Conservation (phyloP, 2,329 filamentous ascomycete species). For the Elsinoe batatas region DNA sequence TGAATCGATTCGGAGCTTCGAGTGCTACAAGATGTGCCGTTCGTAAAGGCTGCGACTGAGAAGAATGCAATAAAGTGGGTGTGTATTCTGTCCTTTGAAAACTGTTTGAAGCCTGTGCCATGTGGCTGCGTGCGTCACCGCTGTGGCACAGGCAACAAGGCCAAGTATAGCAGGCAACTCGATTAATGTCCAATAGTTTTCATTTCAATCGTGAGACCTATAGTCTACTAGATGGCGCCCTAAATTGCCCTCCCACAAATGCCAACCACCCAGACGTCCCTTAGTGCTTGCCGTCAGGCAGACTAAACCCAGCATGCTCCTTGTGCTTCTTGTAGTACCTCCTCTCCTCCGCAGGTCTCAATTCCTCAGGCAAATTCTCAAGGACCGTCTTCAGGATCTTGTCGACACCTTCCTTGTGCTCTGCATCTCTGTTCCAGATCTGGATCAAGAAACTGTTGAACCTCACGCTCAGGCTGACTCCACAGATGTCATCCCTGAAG, state of each 20-base stretch:
- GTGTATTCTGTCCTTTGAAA: neutral
- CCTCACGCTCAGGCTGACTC: slow-evolving; percentile 75
- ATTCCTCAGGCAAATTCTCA: slow-evolving; percentile 59
- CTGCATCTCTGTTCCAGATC: slow-evolving; percentile 85
- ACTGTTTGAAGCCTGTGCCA: neutral
- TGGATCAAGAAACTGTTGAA: slow-evolving; percentile 84
- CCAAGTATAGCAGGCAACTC: too few relatives aligned
- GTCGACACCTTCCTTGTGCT: slow-evolving; percentile 69
- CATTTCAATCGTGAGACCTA: neutral
- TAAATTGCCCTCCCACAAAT: neutral
- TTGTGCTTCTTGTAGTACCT: slow-evolving; percentile 77
- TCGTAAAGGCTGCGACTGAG: too few relatives aligned
- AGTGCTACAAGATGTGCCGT: too few relatives aligned
- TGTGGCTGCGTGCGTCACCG: too few relatives aligned
- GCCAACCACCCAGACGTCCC: neutral
- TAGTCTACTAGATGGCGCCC: neutral
- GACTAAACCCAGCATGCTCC: slow-evolving; percentile 63
- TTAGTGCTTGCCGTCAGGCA: neutral
- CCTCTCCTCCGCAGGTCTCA: slow-evolving; percentile 54
- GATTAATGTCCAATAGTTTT: neutral
- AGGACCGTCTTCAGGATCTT: slow-evolving; percentile 63
- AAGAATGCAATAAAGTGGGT: neutral
- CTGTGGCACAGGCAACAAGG: too few relatives aligned
- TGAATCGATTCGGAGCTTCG: too few relatives aligned
- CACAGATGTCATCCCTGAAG: slow-evolving; percentile 72